A percentile compares a stretch with the other conserved stretches of the same genome.
Evolutionary conservation across 1,284 basidiomycete species (phyloP).

Genomic region (Veloboletus limbatus): DNA sequence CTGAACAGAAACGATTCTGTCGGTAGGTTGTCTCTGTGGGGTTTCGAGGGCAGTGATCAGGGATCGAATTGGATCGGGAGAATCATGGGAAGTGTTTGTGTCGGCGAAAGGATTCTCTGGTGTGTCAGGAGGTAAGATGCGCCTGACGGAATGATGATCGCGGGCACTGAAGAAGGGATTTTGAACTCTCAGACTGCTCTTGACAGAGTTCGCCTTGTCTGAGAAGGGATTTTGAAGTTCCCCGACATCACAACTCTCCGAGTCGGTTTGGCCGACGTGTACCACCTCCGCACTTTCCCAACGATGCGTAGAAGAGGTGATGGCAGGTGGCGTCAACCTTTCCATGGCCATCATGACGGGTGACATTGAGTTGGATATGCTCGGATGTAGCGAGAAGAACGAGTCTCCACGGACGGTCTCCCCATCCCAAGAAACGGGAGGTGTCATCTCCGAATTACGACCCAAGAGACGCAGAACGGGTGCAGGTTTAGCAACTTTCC

Average conservation of each 20-base stretch:
- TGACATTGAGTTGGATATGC: conserved; percentile 41
- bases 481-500: conserved; percentile 17
- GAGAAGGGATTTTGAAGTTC: conserved; percentile 42
- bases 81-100: conserved; percentile 5
- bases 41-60: conserved; percentile 61
- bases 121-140: conserved; percentile 31
- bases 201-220: conserved; percentile 29
- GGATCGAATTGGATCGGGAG: conserved; percentile 41
- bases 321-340: conserved; percentile 58
- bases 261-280: conserved; percentile 38
- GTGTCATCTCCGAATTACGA: conserved; percentile 25
- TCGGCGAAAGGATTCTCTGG: conserved; percentile 40
- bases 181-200: conserved; percentile 37
- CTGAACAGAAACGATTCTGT: conserved; percentile 50
- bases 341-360: conserved; percentile 52
- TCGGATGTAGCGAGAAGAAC: conserved; percentile 47
- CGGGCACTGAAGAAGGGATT: conserved; percentile 68
- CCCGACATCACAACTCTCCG: conserved; percentile 21
- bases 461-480: conserved; percentile 43
- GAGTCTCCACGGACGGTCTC: conserved; percentile 48
- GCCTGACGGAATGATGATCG: conserved; percentile 23
- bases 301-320: conserved; percentile 46
- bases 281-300: conserved; percentile 74
- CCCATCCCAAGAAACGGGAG: conserved; percentile 54
- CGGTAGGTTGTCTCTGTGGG: conserved; percentile 39